phyloP scores from a whole-genome alignment of 1,139 yeast genomes.

The Suzukiozyma palmioleophila region DNA sequence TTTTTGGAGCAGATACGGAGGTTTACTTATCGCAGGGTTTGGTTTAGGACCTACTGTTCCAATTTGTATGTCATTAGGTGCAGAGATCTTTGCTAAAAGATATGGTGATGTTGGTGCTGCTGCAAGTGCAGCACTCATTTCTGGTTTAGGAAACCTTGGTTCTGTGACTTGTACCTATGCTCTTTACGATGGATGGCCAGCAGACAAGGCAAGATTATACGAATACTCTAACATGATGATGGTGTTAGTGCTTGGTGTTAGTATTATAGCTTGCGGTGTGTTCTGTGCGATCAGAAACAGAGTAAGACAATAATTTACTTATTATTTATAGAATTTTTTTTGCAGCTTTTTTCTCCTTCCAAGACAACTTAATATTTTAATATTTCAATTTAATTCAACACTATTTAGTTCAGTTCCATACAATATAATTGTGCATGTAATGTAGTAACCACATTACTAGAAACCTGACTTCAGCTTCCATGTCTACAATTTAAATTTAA shows the following conservation, averaged over 20 bases:
- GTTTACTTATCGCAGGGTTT: constrained; percentile 74
- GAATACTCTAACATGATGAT: constrained; percentile 79
- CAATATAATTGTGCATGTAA: no score
- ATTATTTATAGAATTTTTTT: no score
- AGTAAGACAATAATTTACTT: constrained; percentile 12
- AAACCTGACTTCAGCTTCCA: no score
- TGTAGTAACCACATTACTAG: no score
- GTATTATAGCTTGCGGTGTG: constrained; percentile 49
- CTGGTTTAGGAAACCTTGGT: constrained; percentile 84
- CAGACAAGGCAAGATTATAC: constrained; percentile 57
- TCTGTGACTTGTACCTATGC: constrained; percentile 85
- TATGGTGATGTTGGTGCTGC: constrained; percentile 88
- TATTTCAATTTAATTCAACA: no score
- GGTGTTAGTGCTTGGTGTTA: constrained; percentile 68
- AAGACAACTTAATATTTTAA: no score
- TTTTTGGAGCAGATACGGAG: constrained; percentile 75
- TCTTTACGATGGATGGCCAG: constrained; percentile 83
- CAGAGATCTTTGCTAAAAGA: constrained; percentile 65
- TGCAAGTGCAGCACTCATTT: constrained; percentile 74
- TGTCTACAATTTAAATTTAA: no score
- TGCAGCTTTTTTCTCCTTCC: no score
- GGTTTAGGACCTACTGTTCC: constrained; percentile 93
- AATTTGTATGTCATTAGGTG: constrained; percentile 80
- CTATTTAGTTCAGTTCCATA: no score
- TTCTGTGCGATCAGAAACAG: constrained; percentile 28